These are phyloP conservation scores for Penicillium fimorum DNA, from an alignment of 495 filamentous ascomycete species.

Conservation along the genomic window DNA sequence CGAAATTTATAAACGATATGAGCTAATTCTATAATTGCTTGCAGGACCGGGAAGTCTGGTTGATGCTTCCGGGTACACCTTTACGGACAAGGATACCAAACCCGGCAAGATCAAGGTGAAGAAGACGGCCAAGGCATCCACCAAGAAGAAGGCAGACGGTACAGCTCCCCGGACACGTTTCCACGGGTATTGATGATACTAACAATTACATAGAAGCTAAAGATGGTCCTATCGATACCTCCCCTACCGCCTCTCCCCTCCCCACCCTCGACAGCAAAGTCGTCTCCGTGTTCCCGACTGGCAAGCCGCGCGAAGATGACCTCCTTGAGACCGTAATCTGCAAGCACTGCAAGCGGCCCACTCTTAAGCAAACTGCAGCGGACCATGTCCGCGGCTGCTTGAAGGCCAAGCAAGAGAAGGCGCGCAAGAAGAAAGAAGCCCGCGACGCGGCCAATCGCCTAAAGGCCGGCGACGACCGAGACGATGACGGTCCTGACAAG, in stretches of 20 bases:
- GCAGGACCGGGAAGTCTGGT: constrained; percentile 44
- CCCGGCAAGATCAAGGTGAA: constrained; percentile 66
- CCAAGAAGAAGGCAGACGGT: constrained; percentile 53
- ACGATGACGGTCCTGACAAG: constrained; percentile 51
- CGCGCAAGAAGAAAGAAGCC: constrained; percentile 76
- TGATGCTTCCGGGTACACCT: constrained; percentile 49
- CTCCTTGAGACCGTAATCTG: constrained; percentile 66
- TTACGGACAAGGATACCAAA: constrained; percentile 62
- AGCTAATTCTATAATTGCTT: constrained; percentile 19
- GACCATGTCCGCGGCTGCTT: constrained; percentile 70
- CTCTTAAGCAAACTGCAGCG: constrained; percentile 58
- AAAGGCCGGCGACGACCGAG: constrained; percentile 60
- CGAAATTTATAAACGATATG: neutral
- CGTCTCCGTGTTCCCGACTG: constrained; percentile 68
- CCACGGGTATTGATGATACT: neutral
- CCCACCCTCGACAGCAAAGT: constrained; percentile 71
- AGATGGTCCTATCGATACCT: constrained; percentile 32
- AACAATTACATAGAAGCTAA: constrained; percentile 22
- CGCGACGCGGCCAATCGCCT: constrained; percentile 64
- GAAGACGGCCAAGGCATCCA: constrained; percentile 58
- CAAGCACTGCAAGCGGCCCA: constrained; percentile 77
- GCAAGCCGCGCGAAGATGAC: constrained; percentile 67
- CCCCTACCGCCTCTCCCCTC: constrained; percentile 54
- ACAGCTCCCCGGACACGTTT: constrained; percentile 2
- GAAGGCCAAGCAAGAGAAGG: constrained; percentile 73